phyloP scores from a whole-genome alignment of 495 filamentous ascomycete genomes.

The Cercophora sp. region DNA sequence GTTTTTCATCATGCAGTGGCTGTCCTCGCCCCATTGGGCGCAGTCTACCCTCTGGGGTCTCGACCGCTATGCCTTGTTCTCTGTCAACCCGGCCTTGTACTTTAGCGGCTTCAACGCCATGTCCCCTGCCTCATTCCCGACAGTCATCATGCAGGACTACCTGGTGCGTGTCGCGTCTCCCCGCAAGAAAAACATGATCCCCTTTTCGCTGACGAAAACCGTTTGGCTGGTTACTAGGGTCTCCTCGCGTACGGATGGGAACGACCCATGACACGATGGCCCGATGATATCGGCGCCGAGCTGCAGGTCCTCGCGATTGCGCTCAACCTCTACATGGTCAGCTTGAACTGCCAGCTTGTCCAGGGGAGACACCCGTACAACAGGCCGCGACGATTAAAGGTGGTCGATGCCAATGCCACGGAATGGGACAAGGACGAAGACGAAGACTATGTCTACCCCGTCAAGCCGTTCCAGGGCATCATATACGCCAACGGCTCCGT shows the following conservation, averaged over 20 bases:
- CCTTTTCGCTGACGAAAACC: too few relatives aligned
- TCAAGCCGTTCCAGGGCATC: neutral
- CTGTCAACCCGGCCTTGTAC: slow-evolving; percentile 15
- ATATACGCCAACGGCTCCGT: neutral
- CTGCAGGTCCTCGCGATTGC: slow-evolving; percentile 14
- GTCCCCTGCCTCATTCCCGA: slow-evolving; percentile 14
- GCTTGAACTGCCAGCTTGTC: slow-evolving; percentile 18
- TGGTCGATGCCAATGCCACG: neutral
- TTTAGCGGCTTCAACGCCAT: slow-evolving; percentile 10
- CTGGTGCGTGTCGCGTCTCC: slow-evolving; percentile 9
- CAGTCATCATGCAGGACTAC: slow-evolving; percentile 16
- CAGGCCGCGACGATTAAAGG: neutral
- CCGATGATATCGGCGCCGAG: neutral
- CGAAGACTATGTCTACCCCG: too few relatives aligned
- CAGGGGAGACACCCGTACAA: slow-evolving; percentile 1
- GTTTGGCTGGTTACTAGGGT: too few relatives aligned
- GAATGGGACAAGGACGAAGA: too few relatives aligned
- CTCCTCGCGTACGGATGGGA: too few relatives aligned
- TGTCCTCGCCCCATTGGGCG: neutral
- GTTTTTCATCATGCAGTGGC: slow-evolving; percentile 16
- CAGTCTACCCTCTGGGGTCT: neutral
- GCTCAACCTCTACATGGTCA: slow-evolving; percentile 21
- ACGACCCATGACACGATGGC: neutral
- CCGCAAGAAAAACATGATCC: too few relatives aligned
- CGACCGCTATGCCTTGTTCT: neutral